These are phyloP conservation scores for Chlorokybus atmophyticus DNA, from an alignment of 139 green algal genomes.

Conservation along the genomic window DNA sequence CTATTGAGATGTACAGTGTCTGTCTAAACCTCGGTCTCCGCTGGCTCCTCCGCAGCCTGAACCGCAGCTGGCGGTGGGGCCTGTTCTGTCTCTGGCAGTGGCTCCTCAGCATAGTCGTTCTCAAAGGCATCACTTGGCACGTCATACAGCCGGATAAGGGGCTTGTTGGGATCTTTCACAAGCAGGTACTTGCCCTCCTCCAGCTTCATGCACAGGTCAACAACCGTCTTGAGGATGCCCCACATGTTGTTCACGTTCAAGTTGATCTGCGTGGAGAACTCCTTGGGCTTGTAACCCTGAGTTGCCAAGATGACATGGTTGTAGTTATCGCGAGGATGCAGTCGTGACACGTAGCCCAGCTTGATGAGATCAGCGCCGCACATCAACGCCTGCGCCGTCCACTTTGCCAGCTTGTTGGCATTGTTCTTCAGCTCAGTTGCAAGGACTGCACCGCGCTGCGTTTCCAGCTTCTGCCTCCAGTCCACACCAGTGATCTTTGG, in stretches of 20 bases:
- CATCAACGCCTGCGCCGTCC: constrained; percentile 82
- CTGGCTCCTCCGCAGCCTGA: too few species aligned
- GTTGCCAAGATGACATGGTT: constrained; percentile 84
- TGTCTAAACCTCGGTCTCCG: too few species aligned
- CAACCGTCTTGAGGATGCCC: constrained; percentile 74
- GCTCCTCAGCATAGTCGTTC: constrained; percentile 33
- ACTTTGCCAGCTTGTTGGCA: constrained; percentile 91
- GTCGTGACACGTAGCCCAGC: constrained; percentile 62
- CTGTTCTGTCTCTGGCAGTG: constrained; percentile 29
- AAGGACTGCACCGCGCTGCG: constrained; percentile 78
- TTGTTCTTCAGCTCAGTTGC: constrained; percentile 98
- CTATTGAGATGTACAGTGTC: too few species aligned
- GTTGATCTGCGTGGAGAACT: constrained; percentile 85
- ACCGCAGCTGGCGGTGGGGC: too few species aligned
- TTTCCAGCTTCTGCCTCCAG: constrained; percentile 91
- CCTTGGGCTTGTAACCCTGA: constrained; percentile 65
- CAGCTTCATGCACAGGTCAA: constrained; percentile 69
- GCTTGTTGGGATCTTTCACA: constrained; percentile 90
- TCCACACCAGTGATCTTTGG: constrained; percentile 54
- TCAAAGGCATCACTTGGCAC: constrained; percentile 41
- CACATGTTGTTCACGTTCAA: constrained; percentile 90
- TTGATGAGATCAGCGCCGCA: constrained; percentile 80
- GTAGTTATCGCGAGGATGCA: constrained; percentile 49
- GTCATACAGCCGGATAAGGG: constrained; percentile 50
- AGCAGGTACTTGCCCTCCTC: constrained; percentile 69